Evolutionary conservation across 257 asterid species (phyloP).

Genomic region (Paraleonurus japonicus): DNA sequence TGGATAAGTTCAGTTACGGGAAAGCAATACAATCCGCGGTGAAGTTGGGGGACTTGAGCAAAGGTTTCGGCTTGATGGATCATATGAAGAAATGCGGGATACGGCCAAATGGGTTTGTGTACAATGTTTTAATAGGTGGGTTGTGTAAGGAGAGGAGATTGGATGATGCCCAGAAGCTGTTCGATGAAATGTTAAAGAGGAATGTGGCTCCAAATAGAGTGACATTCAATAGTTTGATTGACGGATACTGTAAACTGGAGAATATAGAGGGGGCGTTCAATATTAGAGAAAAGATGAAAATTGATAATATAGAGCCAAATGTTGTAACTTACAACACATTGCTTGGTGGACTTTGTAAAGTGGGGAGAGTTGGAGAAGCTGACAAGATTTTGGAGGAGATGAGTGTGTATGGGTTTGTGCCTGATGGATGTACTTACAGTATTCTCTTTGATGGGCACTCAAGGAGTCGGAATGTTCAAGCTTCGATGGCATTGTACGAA

Average conservation of each 20-base stretch:
- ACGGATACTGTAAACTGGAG: slow-evolving; percentile 72
- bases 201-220: slow-evolving; percentile 52
- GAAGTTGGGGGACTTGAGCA: slow-evolving; percentile 54
- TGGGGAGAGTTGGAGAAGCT: slow-evolving; percentile 70
- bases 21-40: slow-evolving; percentile 75
- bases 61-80: slow-evolving; percentile 49
- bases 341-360: slow-evolving; percentile 64
- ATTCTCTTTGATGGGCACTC: slow-evolving; percentile 64
- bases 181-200: slow-evolving; percentile 66
- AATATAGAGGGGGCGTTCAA: slow-evolving; percentile 54
- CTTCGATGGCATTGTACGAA: slow-evolving; percentile 36
- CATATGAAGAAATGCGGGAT: slow-evolving; percentile 45
- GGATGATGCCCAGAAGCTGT: slow-evolving; percentile 61
- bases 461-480: slow-evolving; percentile 51
- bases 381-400: slow-evolving; percentile 58
- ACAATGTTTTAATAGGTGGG: slow-evolving; percentile 79
- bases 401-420: slow-evolving; percentile 49
- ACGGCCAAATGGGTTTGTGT: slow-evolving; percentile 56
- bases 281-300: slow-evolving; percentile 56
- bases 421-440: slow-evolving; percentile 69
- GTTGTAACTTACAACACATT: slow-evolving; percentile 65
- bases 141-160: slow-evolving; percentile 68
- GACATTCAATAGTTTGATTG: slow-evolving; percentile 71
- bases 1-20: slow-evolving; percentile 64
- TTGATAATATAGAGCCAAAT: slow-evolving; percentile 51